Evolutionary conservation across 768 basidiomycete genomes (phyloP).

Genomic region (Plicaturopsis crispa): DNA sequence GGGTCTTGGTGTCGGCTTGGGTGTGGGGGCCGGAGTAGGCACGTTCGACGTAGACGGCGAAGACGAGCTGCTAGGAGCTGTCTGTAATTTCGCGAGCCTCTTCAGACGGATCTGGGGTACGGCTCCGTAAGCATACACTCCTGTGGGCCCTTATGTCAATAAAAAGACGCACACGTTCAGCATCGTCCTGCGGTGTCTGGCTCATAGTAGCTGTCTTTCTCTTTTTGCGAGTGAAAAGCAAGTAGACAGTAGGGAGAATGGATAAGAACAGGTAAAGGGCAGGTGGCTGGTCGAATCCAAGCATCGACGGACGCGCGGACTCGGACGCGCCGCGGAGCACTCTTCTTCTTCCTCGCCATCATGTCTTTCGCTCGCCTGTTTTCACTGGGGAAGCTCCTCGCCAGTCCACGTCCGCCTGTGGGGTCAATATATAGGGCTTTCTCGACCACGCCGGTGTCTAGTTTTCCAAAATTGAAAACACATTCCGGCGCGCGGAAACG

Average conservation of each 20-base stretch:
- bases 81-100: conserved; percentile 80
- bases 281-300: not conserved
- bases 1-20: conserved; percentile 29
- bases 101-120: conserved; percentile 77
- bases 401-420: conserved; percentile 13
- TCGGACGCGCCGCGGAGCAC: not conserved
- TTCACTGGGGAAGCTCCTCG: conserved; percentile 2
- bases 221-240: conserved; percentile 19
- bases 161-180: conserved; percentile 55
- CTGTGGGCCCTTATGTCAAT: not conserved
- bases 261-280: not conserved
- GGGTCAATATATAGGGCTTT: conserved; percentile 33
- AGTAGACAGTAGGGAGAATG: not conserved
- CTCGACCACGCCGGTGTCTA: conserved; percentile 46
- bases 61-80: conserved; percentile 27
- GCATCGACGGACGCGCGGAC: too few relatives aligned
- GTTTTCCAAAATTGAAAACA: conserved; percentile 73
- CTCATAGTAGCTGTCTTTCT: conserved; percentile 25
- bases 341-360: not conserved
- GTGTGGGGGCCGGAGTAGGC: conserved; percentile 17
- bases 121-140: not conserved
- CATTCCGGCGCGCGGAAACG: conserved; percentile 80
- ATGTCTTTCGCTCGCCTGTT: conserved; percentile 23
- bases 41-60: conserved; percentile 23
- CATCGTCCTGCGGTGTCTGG: conserved; percentile 63